These are phyloP conservation scores for Chaetoceros muelleri DNA, from an alignment of 108 stramenopile species.

Conservation along the genomic window DNA sequence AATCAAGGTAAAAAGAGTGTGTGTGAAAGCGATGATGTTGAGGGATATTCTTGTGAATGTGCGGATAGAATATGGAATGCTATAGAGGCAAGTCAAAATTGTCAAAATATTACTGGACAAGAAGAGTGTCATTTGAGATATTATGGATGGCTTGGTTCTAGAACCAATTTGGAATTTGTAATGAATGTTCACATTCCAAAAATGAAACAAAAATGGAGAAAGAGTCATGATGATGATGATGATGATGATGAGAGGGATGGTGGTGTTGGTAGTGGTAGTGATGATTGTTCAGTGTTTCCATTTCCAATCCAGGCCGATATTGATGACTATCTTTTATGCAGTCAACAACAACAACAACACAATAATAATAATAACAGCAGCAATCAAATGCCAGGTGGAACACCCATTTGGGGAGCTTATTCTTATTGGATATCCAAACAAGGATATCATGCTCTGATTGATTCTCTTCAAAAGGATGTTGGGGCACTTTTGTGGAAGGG, in stretches of 20 bases:
- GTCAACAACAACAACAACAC: constrained; percentile 9
- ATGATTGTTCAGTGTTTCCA: background rate
- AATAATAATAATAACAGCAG: constrained; percentile 5
- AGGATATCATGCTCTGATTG: constrained; percentile 44
- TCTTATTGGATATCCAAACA: constrained; percentile 62
- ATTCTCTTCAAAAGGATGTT: constrained; percentile 56
- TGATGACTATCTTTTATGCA: constrained; percentile 2
- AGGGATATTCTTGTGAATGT: constrained; percentile 33
- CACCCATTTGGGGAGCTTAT: constrained; percentile 73
- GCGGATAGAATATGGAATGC: constrained; percentile 50
- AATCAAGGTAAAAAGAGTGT: background rate
- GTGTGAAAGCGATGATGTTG: background rate
- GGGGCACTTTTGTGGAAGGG: constrained; percentile 78
- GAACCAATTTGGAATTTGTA: constrained; percentile 63
- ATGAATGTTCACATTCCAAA: constrained; percentile 43
- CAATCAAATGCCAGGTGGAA: constrained; percentile 55
- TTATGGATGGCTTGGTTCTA: constrained; percentile 73
- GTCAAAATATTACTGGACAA: constrained; percentile 1
- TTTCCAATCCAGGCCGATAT: background rate
- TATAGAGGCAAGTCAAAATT: constrained; percentile 22
- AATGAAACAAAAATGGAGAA: constrained; percentile 18
- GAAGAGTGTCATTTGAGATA: constrained; percentile 59
- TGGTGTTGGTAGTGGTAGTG: background rate
- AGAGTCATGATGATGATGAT: constrained; percentile 1
- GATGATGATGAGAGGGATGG: background rate